phyloP scores from a whole-genome alignment of 2,329 filamentous ascomycete genomes.

The Diaporthe sp. region DNA sequence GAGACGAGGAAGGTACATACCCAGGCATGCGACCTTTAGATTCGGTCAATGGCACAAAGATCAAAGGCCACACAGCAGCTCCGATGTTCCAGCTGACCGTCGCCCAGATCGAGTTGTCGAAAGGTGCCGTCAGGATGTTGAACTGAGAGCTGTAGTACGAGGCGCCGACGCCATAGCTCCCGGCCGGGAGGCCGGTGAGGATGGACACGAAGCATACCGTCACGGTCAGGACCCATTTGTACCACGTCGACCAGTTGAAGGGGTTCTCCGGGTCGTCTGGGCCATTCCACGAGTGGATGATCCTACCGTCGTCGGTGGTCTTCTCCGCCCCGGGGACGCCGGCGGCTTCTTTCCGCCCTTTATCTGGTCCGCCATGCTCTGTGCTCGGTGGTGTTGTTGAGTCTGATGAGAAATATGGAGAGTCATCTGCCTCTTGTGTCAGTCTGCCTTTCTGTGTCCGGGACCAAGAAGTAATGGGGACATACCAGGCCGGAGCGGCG shows the following conservation, averaged over 20 bases:
- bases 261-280: slow-evolving; percentile 64
- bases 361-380: slow-evolving; percentile 1
- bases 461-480: not conserved
- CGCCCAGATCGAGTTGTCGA: slow-evolving; percentile 41
- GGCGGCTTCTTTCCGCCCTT: slow-evolving; percentile 10
- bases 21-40: slow-evolving; percentile 40
- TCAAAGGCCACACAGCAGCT: slow-evolving; percentile 36
- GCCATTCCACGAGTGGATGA: slow-evolving; percentile 63
- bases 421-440: not conserved
- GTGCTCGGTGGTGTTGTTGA: not conserved
- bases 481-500: slow-evolving; percentile 25
- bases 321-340: slow-evolving; percentile 32
- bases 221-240: slow-evolving; percentile 55
- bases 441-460: not conserved
- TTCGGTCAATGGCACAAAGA: slow-evolving; percentile 37
- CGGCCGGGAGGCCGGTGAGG: slow-evolving; percentile 34
- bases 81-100: slow-evolving; percentile 41
- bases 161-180: slow-evolving; percentile 36
- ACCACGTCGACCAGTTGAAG: slow-evolving; percentile 65
- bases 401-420: slow-evolving; percentile 18
- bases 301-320: slow-evolving; percentile 50
- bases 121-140: slow-evolving; percentile 31
- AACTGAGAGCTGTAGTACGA: slow-evolving; percentile 34
- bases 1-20: not conserved
- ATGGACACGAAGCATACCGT: slow-evolving; percentile 38